Base-by-base conservation (phyloP, 2,329 filamentous ascomycete species). In the Fusarium circinatum region DNA sequence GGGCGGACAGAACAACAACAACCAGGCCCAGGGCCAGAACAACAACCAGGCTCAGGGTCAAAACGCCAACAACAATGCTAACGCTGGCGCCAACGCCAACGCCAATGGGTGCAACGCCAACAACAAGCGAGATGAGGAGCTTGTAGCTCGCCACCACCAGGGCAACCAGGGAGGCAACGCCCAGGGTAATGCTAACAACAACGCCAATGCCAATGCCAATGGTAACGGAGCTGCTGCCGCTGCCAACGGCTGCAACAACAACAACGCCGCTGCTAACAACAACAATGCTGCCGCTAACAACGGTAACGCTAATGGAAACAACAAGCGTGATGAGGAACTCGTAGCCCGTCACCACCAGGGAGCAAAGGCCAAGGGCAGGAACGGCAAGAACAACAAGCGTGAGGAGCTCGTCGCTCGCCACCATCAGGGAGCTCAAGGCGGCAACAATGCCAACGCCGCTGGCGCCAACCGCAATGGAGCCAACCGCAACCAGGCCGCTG, bases 131-230 rank as follows among this genome's bases (percentile, higher is more conserved):
- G 62, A 68, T 11, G 65, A 68, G 10, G 38, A 61, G 0, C 65
- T 68, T 26, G 39, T 67, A 18, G 62, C 65, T 22, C 65, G 65
- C 4, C 65, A 68, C 17, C 65, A 68, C 7, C 65, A 68, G 5
- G 65, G 62, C 6, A 54, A 54, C 24, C 24, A 68, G 12, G 65
- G 63, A 20, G 59, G 30, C 14, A 67, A 62, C 17, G 60, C 59
- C 8, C 47, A 66, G 20, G 42, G 36, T 1, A 66, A 67, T 4
- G 64, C 63, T 6, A 57, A 64, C 8, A 26, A 15, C 6, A 51
- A 51, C 10, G 62, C 24, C 12, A 49, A 61, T 3, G 58, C 22
- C 2, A 66, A 59, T 9, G 56, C 42, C 7, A 61, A 64, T 18
- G 45, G 24, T 14, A 49, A 51, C 17, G 63, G 55, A 17, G 48